Conservation (phyloP, 2,329 filamentous ascomycete genomes). For the Alternaria gaisen region DNA sequence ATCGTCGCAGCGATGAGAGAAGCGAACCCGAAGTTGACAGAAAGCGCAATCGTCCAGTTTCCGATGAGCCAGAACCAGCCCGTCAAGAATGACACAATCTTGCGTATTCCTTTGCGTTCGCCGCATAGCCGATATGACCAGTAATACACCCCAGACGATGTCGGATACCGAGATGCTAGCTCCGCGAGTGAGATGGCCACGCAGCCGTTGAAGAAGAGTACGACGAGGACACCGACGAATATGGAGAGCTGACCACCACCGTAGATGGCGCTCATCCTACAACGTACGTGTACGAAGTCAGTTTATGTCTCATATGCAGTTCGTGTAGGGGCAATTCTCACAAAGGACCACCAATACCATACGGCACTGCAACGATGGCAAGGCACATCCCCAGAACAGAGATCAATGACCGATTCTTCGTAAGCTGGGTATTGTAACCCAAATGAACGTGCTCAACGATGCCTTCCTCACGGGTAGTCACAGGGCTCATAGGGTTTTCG, state of each 20-base stretch:
- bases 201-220: conserved; percentile 2
- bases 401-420: neutral
- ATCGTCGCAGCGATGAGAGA: neutral
- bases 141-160: conserved; percentile 19
- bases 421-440: conserved; percentile 1
- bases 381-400: neutral
- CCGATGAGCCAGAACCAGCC: conserved; percentile 22
- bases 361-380: neutral
- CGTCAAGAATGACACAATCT: conserved; percentile 14
- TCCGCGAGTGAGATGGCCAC: conserved; percentile 19
- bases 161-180: conserved; percentile 18
- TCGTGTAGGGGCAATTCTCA: too few species aligned
- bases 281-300: too few species aligned
- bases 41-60: conserved; percentile 20
- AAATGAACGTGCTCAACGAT: neutral
- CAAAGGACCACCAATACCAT: neutral
- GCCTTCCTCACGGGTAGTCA: too few species aligned
- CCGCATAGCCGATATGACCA: conserved; percentile 17
- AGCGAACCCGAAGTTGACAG: conserved; percentile 17
- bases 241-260: neutral
- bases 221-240: neutral
- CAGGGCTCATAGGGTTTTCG: too few species aligned
- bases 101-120: conserved; percentile 6
- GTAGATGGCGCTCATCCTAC: neutral
- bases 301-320: too few species aligned